Evolutionary conservation across 352 stramenopile genomes (phyloP), one percentile per base, ranked within the genome.

Genomic region (Globisporangium polare): DNA sequence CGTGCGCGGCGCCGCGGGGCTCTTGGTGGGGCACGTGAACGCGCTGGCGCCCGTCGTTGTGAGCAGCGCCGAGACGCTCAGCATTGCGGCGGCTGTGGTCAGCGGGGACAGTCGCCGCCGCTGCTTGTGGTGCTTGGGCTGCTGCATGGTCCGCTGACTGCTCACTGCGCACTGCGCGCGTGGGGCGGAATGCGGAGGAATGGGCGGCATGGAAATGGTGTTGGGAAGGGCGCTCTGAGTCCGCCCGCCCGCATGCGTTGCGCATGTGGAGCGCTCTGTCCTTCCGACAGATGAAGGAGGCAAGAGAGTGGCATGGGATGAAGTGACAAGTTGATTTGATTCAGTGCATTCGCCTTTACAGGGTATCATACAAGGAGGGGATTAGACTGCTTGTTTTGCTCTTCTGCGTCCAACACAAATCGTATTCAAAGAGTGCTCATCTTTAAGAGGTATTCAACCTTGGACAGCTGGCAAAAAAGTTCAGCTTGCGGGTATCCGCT

Each of bases 11-110:
- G 58, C 33, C 26, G 66, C 50, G 13, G 55, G 22, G 17, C 27
- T 46, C 27, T 35, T 46, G 10, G 53, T 8, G 10, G 65, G 65
- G 8, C 60, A 68, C 29, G 20, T 33, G 53, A 67, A 67, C 31
- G 43, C 45, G 17, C 37, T 52, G 49, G 18, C 27, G 27, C 46
- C 20, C 5, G 22, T 18, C 26, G 31, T 24, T 26, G 33, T 15
- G 24, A 53, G 3, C 24, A 33, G 6, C 47, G 24, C 47, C 5
- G 12, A n/a, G 20, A 33, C 8, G 29, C 8, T 33, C 29, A 33
- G 29, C 2, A 33, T 33, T 33, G 29, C 29, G 4, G 29, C 29
- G 29, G 29, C 29, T 43, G 37, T 43, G 13, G 13, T 13, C 37
- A 43, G 13, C 5, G 37, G 5, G 37, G 5, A 5, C 37, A 43